Evolutionary conservation across 2,329 filamentous ascomycete genomes (phyloP).

Genomic region (Neofusicoccum parvum): DNA sequence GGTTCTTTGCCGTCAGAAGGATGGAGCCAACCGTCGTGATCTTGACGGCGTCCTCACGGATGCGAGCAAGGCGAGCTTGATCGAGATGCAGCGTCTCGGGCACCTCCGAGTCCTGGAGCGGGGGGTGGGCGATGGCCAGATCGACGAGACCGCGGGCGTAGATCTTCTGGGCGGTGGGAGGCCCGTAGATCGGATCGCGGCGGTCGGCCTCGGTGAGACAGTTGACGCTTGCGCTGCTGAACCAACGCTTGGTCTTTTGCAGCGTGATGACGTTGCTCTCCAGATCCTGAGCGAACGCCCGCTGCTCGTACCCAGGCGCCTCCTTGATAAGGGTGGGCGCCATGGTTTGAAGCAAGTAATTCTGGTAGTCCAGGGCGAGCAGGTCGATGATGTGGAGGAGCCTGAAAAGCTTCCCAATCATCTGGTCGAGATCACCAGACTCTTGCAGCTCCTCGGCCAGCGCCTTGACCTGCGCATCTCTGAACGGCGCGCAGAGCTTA

Average conservation of each 20-base stretch:
- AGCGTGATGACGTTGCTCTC: conserved; percentile 59
- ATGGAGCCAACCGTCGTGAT: conserved; percentile 76
- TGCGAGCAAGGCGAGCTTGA: conserved; percentile 60
- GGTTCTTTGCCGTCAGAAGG: conserved; percentile 77
- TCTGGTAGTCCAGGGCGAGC: conserved; percentile 79
- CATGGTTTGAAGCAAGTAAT: conserved; percentile 73
- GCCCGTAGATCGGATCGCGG: conserved; percentile 68
- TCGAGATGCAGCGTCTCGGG: conserved; percentile 78
- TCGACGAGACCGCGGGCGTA: conserved; percentile 77
- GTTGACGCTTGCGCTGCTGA: conserved; percentile 65
- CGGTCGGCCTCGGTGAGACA: conserved; percentile 67
- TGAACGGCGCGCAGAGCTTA: conserved; percentile 77
- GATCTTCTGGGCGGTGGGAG: conserved; percentile 68
- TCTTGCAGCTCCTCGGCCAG: conserved; percentile 62
- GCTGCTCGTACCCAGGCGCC: conserved; percentile 72
- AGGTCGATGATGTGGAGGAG: conserved; percentile 75
- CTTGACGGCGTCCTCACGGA: conserved; percentile 60
- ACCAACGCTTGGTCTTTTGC: conserved; percentile 64
- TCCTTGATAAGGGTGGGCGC: conserved; percentile 73
- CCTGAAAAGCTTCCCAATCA: conserved; percentile 75
- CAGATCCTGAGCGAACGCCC: conserved; percentile 68
- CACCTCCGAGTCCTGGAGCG: conserved; percentile 56
- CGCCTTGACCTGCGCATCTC: conserved; percentile 74
- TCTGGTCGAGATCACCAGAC: conserved; percentile 57
- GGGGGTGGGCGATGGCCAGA: conserved; percentile 68